Percentiles rank a stretch among this genome's conserved stretches.
These are phyloP conservation scores for Trichophyton schoenleinii DNA, from an alignment of 2,329 filamentous ascomycete species.

Conservation along the genomic window DNA sequence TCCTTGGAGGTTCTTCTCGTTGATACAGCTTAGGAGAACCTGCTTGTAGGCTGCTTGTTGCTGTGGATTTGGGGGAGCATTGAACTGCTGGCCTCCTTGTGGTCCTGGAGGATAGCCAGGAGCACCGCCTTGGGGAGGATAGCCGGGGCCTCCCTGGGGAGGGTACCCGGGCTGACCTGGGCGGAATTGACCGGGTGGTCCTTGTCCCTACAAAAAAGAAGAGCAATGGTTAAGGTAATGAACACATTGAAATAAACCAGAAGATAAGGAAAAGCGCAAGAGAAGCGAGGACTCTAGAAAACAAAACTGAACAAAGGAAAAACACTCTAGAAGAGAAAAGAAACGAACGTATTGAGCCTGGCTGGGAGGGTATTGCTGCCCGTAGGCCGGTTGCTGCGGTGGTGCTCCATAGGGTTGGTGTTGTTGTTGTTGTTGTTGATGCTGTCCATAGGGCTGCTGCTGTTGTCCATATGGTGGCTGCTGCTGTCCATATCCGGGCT, in stretches of 20 bases:
- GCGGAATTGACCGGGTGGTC: slow-evolving; percentile 22
- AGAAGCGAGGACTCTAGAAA: not conserved
- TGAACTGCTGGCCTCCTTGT: slow-evolving; percentile 21
- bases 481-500: slow-evolving; percentile 22
- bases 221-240: not conserved
- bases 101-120: slow-evolving; percentile 21
- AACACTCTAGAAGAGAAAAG: slow-evolving; percentile 7
- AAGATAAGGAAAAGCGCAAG: slow-evolving; percentile 2
- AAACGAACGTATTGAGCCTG: slow-evolving; percentile 20
- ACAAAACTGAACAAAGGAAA: slow-evolving; percentile 2
- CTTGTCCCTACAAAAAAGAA: slow-evolving; percentile 13
- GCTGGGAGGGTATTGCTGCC: slow-evolving; percentile 24
- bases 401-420: slow-evolving; percentile 9
- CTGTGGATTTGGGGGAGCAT: slow-evolving; percentile 33
- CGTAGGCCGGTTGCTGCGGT: slow-evolving; percentile 24
- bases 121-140: slow-evolving; percentile 20
- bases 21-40: slow-evolving; percentile 43
- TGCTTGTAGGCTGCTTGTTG: slow-evolving; percentile 46
- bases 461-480: slow-evolving; percentile 21
- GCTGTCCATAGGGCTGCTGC: not conserved
- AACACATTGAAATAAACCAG: not conserved
- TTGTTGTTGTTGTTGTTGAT: not conserved
- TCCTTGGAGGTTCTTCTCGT: slow-evolving; percentile 46
- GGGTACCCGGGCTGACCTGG: slow-evolving; percentile 23
- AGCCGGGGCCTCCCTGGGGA: slow-evolving; percentile 22